A percentile compares a stretch with the other conserved stretches of the same genome.
Conservation (phyloP, 1,139 yeast genomes). For the Candida dubliniensis region DNA sequence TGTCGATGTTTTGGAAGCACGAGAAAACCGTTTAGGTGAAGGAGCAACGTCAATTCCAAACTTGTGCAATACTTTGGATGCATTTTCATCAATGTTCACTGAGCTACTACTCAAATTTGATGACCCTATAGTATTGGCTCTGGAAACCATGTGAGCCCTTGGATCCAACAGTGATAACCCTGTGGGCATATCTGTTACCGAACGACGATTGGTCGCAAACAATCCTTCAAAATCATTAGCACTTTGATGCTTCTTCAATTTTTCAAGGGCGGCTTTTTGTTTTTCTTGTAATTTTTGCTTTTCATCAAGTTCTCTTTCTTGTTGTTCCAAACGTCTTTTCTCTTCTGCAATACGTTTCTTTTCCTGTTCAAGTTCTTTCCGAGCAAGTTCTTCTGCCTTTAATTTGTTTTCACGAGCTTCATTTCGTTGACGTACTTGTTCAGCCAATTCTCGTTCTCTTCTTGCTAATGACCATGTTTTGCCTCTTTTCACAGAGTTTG, state of each 20-base stretch:
- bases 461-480: conserved; percentile 17
- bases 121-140: conserved; percentile 41
- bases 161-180: conserved; percentile 40
- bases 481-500: not conserved
- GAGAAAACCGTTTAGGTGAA: conserved; percentile 24
- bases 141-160: conserved; percentile 30
- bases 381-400: conserved; percentile 18
- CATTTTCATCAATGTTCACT: conserved; percentile 15
- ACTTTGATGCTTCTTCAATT: conserved; percentile 31
- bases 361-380: conserved; percentile 15
- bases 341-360: conserved; percentile 15
- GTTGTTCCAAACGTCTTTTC: conserved; percentile 14
- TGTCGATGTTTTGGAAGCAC: conserved; percentile 43
- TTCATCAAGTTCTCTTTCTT: conserved; percentile 14
- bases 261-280: conserved; percentile 33
- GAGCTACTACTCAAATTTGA: conserved; percentile 20
- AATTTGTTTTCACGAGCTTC: conserved; percentile 29
- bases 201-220: conserved; percentile 16
- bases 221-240: conserved; percentile 29
- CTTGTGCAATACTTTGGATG: conserved; percentile 41
- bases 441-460: conserved; percentile 33
- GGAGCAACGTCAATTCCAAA: conserved; percentile 44
- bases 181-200: conserved; percentile 23
- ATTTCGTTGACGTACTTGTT: conserved; percentile 29
- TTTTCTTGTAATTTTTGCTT: conserved; percentile 23